Evolutionary conservation across 345 rosid species (phyloP), one percentile per base, ranked within the genome.

Genomic region (Lumnitzera littorea): DNA sequence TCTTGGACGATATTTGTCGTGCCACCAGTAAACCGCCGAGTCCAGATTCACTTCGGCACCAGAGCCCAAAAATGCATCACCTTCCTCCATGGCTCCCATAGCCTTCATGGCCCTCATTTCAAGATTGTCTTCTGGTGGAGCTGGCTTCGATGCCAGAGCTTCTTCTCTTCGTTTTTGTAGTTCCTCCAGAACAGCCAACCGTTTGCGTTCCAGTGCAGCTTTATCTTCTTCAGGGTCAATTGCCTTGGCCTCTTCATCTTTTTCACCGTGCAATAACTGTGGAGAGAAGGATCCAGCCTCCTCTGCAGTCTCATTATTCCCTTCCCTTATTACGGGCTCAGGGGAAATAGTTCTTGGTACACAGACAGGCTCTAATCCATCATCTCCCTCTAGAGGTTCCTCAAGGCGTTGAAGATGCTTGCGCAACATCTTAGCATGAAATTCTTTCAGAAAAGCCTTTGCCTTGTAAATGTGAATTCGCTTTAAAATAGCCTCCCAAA

Each of bases 21-120:
- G 98, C 98, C 98, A 92, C 98, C 98, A 89, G 51, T 92, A 92
- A 11, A 85, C 98, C 91, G 89, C 89, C 0, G 98, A 87, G 65
- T 92, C 97, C 70, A 92, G 83, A 76, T 81, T 89, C 48, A 92
- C 88, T 83, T 92, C 98, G 23, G 96, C 89, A 55, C 89, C 95
- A 56, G 96, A 72, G 72, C 97, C 97, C 73, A 92, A 87, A 53
- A 85, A 77, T 16, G 90, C 96, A 76, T 89, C 98, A 17, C 97
- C 98, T 78, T 92, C 98, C 67, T 92, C 98, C 89, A 87, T 84
- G 41, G 74, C 78, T 67, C 98, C 98, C 98, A 92, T 92, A 64
- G 73, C 88, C 80, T 92, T 92, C 67, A 85, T 78, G 67, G 96
- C 96, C 81, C 84, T 92, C 67, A 85, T 59, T 83, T 92, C 96